Evolutionary conservation across 2,329 filamentous ascomycete species (phyloP), one percentile per base, ranked within the genome.

Genomic region (Aspergillus arachidicola): DNA sequence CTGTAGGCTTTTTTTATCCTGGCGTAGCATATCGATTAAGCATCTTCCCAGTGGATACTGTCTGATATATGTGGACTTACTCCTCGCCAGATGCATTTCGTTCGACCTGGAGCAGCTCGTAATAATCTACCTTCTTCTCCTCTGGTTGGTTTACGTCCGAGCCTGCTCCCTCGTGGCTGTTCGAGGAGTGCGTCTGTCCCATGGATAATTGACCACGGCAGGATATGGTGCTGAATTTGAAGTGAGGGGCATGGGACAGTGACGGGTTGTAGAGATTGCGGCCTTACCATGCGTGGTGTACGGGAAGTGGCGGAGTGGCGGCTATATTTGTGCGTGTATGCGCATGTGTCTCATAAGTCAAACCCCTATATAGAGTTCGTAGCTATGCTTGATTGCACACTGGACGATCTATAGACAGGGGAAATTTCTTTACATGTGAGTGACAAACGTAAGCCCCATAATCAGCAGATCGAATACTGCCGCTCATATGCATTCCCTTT

Each of bases 1-100:
- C 93, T 88, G 79, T 99, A 99, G 16, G 94, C 93, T 73, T 93
- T 96, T 74, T 97, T 97, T 73, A 99, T 93, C 67, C 91, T 94
- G 55, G 1, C 11, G 46, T 30, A 11, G 54, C 58, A 16, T 3
- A 23, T 28, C 12, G 54, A 30, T 59, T 32, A 48, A 55, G 12
- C 59, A 64, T 59, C 58, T 41, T 41, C 21, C 11, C 23, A 6
- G 11, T 21, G 38, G 16, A 26, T 55, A 34, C 11, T 51, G 26
- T 26, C 19, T 23, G 6, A 12, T 30, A 50, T 21, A 32, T 14
- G 9, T 41, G 50, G 63, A 74, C 85, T 74, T 79, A 93, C 89
- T 97, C 94, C 61, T 96, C 91, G 51, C 94, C 91, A 6, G 88
- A 88, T 38, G 93, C 93, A 65, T 86, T 83, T 64, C 87, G 84